Evolutionary conservation across 805 yeast species (phyloP), one percentile per base, ranked within the genome.

Genomic region (Starmera amethionina): DNA sequence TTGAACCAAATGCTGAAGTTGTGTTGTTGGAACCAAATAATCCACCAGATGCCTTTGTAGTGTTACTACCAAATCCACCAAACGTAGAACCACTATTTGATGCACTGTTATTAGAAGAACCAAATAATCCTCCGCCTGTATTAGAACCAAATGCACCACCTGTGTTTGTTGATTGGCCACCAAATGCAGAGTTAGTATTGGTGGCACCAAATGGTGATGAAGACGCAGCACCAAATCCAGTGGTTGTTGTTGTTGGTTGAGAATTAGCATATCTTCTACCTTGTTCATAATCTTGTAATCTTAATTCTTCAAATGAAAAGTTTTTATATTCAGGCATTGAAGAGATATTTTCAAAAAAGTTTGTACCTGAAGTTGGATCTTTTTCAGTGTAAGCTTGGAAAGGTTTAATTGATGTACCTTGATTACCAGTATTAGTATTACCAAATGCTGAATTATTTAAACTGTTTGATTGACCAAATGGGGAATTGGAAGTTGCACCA

Each of bases 321-420:
- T 79, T 78, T 50, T 72, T 73, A 57, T 90, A 93, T 59, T 87
- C 95, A 5, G 95, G 95, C 97, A 93, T 89, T 35, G 85, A 74
- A 10, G 84, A 67, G 45, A 93, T 82, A 50, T 77, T 77, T 60
- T 90, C 86, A 62, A 68, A 89, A 38, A 69, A 62, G 41, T 77
- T 79, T 16, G 68, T 65, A 7, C 74, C 72, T 29, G 77, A 73
- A 11, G 78, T 66, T 4, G 68, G 58, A 54, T 89, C 97, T 52
- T 82, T 83, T 58, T 90, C 97, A 30, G 70, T 67, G 47, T 61
- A 70, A 8, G 88, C 72, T 39, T 76, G 68, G 56, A 79, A 89
- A 2, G 95, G 90, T 49, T 72, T 77, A 8, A 70, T 62, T 0
- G 80, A 74, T 5, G 96, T 81, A 30, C 96, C 95, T 46, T 77